Percentiles rank a stretch among this genome's conserved stretches.
Evolutionary conservation across 176 grass and related monocot genomes (phyloP).

Genomic region (Aegilops tauschii): DNA sequence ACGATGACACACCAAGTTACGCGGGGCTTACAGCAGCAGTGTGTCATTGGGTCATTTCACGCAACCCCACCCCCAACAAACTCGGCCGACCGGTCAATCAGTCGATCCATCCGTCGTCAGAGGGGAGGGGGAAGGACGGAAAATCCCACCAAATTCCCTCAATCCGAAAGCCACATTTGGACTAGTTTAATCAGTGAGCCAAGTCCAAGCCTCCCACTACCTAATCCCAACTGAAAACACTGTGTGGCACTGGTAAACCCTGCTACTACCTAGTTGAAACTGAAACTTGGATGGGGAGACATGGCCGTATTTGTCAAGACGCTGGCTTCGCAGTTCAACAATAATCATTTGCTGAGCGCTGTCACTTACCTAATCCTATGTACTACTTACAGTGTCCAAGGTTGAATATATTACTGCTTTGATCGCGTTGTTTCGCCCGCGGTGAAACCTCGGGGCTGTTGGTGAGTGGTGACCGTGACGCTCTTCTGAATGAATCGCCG

Average conservation of each 20-base stretch:
- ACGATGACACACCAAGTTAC: constrained; percentile 22
- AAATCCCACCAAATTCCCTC: constrained; percentile 53
- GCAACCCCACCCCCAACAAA: constrained; percentile 38
- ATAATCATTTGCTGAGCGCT: not conserved
- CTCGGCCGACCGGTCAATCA: constrained; percentile 5
- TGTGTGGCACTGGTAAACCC: not conserved
- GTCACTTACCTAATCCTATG: not conserved
- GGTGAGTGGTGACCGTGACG: not conserved
- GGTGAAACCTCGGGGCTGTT: not conserved
- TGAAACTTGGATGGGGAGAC: not conserved
- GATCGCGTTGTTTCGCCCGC: not conserved
- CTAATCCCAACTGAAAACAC: constrained; percentile 37
- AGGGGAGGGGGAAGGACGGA: not conserved
- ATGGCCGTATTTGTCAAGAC: not conserved
- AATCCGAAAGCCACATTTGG: constrained; percentile 19
- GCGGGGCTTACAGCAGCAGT: constrained; percentile 35
- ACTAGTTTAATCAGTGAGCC: constrained; percentile 12
- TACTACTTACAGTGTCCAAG: not conserved
- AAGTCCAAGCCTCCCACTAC: constrained; percentile 25
- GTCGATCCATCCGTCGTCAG: too few relatives aligned
- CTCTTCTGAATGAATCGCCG: not conserved
- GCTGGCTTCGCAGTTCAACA: not conserved
- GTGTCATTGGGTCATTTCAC: not conserved
- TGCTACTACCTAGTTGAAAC: not conserved
- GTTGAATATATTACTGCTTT: not conserved